Base-by-base conservation (phyloP, 2,329 filamentous ascomycete species). In the Beauveria pseudobassiana region DNA sequence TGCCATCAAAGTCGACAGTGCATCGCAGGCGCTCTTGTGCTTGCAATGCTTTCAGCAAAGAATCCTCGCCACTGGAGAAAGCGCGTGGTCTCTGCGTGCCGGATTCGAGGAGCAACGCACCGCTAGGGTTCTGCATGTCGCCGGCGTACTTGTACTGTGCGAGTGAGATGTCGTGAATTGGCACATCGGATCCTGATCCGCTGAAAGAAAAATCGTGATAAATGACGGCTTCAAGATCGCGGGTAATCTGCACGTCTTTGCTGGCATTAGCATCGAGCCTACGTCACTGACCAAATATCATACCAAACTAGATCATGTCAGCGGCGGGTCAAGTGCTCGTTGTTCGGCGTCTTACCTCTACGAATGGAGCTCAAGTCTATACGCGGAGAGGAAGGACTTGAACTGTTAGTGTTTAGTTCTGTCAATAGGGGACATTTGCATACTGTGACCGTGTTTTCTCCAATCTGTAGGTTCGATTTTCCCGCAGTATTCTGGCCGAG, bases 191-290 rank as follows among this genome's bases (percentile, higher is more conserved):
- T 2, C 76, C 76, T 5, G 73, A 71, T 62, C 78, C 76, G 63
- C 74, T 77, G 6, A 78, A 63, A 2, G 71, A 72, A 57, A 76
- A 78, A 63, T 78, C 75, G 63, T 78, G 75, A 55, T 74, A 78
- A 18, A 77, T 70, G 12, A 78, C 70, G 2, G 76, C 73, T 12
- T 73, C 66, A 43, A 70, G 65, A 54, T 78, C 76, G 64, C 70
- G 71, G 1, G 76, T 78, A 18, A 78, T 64, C 63, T 78, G 76
- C 2, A 76, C 69, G 66, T 78, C 76, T 71, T 16, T 26, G 22
- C 2, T 1, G 3, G n/a, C 3, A 16, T 61, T 56, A 61, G 43
- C 4, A 9, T 14, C n/a, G 8, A n/a, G 18, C 3, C 2, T 30
- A 1, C 14, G 1, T 28, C 7, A 5, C n/a, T 16, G 2, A 3